Conservation (phyloP, 768 basidiomycete genomes). For the Vararia minispora region DNA sequence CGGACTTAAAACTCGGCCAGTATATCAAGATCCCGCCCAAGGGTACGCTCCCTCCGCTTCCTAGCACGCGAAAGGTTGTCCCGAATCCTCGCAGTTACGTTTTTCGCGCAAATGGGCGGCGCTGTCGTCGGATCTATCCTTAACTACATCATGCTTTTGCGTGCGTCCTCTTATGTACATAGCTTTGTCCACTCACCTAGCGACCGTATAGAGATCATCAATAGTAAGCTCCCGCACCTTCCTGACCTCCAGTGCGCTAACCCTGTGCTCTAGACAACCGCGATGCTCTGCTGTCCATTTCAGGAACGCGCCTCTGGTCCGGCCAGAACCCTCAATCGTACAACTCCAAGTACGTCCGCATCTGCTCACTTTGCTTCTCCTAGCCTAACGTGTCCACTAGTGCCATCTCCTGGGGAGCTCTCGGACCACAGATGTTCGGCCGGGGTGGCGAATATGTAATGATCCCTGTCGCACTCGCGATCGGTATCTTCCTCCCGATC, state of each 20-base stretch:
- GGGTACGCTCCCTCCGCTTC: not conserved
- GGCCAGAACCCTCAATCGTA: conserved; percentile 20
- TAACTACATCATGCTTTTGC: conserved; percentile 17
- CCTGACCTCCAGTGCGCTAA: conserved; percentile 12
- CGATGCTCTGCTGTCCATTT: conserved; percentile 18
- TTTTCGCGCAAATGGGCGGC: conserved; percentile 17
- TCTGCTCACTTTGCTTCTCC: not conserved
- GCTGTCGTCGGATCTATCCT: conserved; percentile 18
- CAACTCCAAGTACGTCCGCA: conserved; percentile 18
- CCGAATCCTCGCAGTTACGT: conserved; percentile 10
- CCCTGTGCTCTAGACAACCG: conserved; percentile 16
- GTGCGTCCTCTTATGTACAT: conserved; percentile 1
- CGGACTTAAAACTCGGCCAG: conserved; percentile 16
- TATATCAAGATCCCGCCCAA: conserved; percentile 18
- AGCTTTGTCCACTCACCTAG: not conserved
- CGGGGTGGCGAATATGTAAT: conserved; percentile 16
- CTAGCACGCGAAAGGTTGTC: not conserved
- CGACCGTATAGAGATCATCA: conserved; percentile 3
- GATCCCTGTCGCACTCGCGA: conserved; percentile 19
- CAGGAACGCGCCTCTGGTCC: conserved; percentile 23
- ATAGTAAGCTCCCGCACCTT: conserved; percentile 8
- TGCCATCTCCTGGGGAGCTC: conserved; percentile 23
- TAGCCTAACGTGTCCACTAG: not conserved
- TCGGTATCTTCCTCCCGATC: conserved; percentile 23
- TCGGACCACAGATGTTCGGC: conserved; percentile 23